Evolutionary conservation across 2,329 filamentous ascomycete species (phyloP).

Genomic region (Eutypa lata): DNA sequence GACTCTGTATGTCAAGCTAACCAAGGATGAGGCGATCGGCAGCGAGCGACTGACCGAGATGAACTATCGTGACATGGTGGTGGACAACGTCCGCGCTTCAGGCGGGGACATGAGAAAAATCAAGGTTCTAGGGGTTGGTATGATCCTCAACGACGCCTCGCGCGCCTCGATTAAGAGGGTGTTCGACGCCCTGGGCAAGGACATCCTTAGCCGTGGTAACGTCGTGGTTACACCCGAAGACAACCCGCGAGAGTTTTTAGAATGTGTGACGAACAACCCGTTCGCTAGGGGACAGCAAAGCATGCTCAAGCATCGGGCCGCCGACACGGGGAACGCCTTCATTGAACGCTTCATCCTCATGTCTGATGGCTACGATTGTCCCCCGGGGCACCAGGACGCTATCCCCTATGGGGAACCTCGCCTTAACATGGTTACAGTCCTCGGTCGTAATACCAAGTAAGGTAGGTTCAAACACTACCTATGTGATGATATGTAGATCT

Average conservation of each 20-base stretch:
- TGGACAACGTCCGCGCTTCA: constrained; percentile 10
- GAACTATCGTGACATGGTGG: constrained; percentile 12
- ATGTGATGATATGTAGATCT: too few species aligned
- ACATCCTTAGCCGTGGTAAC: not conserved
- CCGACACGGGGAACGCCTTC: constrained; percentile 5
- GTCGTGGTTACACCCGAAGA: constrained; percentile 2
- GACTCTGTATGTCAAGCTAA: constrained; percentile 1
- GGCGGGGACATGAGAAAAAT: constrained; percentile 8
- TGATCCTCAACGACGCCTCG: constrained; percentile 1
- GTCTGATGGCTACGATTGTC: constrained; percentile 1
- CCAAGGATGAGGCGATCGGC: not conserved
- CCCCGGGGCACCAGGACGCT: not conserved
- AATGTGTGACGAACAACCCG: constrained; percentile 1
- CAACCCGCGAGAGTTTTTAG: not conserved
- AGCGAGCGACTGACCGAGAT: constrained; percentile 3
- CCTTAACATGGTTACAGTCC: not conserved
- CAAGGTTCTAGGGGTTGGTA: constrained; percentile 1
- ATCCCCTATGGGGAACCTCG: not conserved
- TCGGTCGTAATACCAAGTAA: too few species aligned
- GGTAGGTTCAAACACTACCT: too few species aligned
- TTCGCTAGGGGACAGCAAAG: constrained; percentile 7
- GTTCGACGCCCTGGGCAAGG: not conserved
- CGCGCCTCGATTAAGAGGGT: not conserved
- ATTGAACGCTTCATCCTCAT: constrained; percentile 10
- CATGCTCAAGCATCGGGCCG: constrained; percentile 4